phyloP scores from a whole-genome alignment of 768 basidiomycete species.

The Stropharia rugosoannulata region DNA sequence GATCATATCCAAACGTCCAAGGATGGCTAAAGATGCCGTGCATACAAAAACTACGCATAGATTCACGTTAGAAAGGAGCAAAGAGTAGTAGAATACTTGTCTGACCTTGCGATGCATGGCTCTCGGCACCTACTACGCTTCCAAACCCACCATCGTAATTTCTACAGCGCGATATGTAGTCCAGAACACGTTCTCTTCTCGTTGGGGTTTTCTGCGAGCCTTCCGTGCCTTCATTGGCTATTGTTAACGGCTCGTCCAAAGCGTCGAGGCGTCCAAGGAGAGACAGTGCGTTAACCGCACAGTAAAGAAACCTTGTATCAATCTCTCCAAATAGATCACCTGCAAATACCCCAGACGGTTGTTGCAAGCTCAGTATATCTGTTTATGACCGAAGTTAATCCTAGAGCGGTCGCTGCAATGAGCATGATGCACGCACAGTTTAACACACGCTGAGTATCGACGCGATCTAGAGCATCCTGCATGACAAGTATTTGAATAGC shows the following conservation, averaged over 20 bases:
- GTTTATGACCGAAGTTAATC: neutral
- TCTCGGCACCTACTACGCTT: conserved; percentile 80
- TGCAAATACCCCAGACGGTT: conserved; percentile 83
- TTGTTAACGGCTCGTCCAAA: conserved; percentile 43
- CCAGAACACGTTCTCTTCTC: conserved; percentile 53
- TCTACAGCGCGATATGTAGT: conserved; percentile 71
- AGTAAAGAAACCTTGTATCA: conserved; percentile 90
- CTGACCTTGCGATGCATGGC: conserved; percentile 87
- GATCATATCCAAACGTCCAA: conserved; percentile 78
- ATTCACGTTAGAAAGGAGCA: neutral
- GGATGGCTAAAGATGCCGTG: conserved; percentile 81
- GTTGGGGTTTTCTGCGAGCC: neutral
- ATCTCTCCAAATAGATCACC: conserved; percentile 92
- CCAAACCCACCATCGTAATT: conserved; percentile 99
- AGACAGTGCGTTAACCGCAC: conserved; percentile 80
- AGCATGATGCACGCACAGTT: conserved; percentile 50
- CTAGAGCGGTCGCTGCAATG: neutral
- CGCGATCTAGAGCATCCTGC: conserved; percentile 73
- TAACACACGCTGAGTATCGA: conserved; percentile 70
- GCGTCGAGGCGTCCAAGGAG: conserved; percentile 74
- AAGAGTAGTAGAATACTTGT: neutral
- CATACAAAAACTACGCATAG: conserved; percentile 68
- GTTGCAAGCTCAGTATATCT: conserved; percentile 88
- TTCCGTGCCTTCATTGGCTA: neutral
- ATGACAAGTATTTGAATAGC: conserved; percentile 91